Evolutionary conservation across 805 yeast species (phyloP).

Genomic region (Cyberlindnera nakhonratchasimensis): DNA sequence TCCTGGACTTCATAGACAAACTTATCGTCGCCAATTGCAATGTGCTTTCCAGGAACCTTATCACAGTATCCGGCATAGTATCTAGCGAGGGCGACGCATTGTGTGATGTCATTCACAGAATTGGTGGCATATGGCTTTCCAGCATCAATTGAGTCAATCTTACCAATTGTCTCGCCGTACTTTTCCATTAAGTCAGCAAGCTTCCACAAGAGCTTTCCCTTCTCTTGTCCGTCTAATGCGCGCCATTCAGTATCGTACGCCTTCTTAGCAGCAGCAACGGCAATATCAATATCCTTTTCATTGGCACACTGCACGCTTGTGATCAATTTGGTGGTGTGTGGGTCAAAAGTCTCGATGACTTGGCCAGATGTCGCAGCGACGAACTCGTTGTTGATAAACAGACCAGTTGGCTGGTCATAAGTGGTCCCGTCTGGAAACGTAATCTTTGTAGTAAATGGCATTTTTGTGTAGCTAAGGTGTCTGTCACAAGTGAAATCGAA

Average conservation of each 20-base stretch:
- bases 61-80: slow-evolving; percentile 74
- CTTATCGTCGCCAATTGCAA: slow-evolving; percentile 64
- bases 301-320: slow-evolving; percentile 33
- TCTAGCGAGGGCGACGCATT: slow-evolving; percentile 59
- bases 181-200: slow-evolving; percentile 68
- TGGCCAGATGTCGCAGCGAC: slow-evolving; percentile 57
- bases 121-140: slow-evolving; percentile 71
- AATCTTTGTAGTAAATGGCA: slow-evolving; percentile 20
- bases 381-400: slow-evolving; percentile 86
- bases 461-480: neutral
- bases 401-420: slow-evolving; percentile 79
- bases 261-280: slow-evolving; percentile 45
- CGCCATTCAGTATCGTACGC: slow-evolving; percentile 67
- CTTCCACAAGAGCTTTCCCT: slow-evolving; percentile 51
- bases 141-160: slow-evolving; percentile 71
- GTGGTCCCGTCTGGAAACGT: slow-evolving; percentile 65
- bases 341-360: slow-evolving; percentile 49
- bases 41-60: slow-evolving; percentile 58
- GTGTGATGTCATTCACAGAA: slow-evolving; percentile 64
- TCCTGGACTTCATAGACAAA: slow-evolving; percentile 64
- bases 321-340: slow-evolving; percentile 59
- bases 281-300: slow-evolving; percentile 22
- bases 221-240: slow-evolving; percentile 53
- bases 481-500: no score
- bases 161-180: slow-evolving; percentile 58